Conservation (phyloP, 441 rosid species). For the Hura crepitans region DNA sequence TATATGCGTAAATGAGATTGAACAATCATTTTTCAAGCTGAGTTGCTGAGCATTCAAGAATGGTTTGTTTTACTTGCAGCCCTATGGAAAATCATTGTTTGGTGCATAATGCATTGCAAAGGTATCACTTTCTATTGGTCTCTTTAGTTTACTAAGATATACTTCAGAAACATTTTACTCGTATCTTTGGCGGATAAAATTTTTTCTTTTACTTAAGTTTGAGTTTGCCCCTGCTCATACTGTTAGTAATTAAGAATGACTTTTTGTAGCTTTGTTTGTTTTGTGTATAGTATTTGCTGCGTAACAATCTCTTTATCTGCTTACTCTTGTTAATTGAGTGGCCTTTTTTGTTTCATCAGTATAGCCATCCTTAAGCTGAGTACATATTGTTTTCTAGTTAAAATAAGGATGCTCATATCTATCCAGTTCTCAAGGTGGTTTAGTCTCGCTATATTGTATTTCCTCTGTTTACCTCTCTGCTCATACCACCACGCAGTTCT, state of each 20-base stretch:
- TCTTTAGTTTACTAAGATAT: not conserved
- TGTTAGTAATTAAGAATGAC: not conserved
- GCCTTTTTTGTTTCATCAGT: not conserved
- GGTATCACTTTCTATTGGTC: not conserved
- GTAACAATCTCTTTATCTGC: not conserved
- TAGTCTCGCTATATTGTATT: too few species aligned
- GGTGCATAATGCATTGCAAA: not conserved
- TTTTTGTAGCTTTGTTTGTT: not conserved
- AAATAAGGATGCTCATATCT: not conserved
- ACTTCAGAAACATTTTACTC: not conserved
- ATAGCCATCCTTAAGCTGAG: not conserved
- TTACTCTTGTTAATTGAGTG: not conserved
- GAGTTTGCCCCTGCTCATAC: too few species aligned
- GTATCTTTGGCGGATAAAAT: too few species aligned
- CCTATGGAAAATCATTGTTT: too few species aligned
- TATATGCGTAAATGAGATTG: too few species aligned
- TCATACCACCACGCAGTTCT: too few species aligned
- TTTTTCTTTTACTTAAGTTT: too few species aligned
- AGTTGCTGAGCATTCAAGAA: too few species aligned
- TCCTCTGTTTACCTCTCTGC: too few species aligned
- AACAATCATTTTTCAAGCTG: too few species aligned
- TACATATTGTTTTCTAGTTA: not conserved
- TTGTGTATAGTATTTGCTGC: not conserved
- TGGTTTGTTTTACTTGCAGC: too few species aligned
- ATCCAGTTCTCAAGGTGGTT: too few species aligned